Conservation (phyloP, 495 filamentous ascomycete species). For the Hypoxylon perforatum region DNA sequence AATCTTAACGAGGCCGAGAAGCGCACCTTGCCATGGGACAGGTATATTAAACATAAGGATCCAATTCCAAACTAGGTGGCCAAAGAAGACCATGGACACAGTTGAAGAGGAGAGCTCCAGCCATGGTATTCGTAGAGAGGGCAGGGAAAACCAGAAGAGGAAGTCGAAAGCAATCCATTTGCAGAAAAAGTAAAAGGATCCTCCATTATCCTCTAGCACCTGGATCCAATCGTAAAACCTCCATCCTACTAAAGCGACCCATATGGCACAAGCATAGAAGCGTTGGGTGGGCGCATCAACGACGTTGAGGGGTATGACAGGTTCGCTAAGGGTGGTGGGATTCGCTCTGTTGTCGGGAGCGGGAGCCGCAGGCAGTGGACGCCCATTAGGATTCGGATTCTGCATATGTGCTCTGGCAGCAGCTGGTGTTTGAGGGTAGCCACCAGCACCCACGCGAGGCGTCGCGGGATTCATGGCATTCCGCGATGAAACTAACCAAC, state of each 20-base stretch:
- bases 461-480: slow-evolving; percentile 59
- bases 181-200: slow-evolving; percentile 86
- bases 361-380: slow-evolving; percentile 52
- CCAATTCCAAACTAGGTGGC: slow-evolving; percentile 75
- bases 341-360: slow-evolving; percentile 49
- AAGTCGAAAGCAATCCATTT: slow-evolving; percentile 92
- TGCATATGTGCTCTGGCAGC: slow-evolving; percentile 33
- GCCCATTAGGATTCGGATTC: slow-evolving; percentile 23
- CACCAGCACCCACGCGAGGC: slow-evolving; percentile 52
- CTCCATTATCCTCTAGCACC: slow-evolving; percentile 77
- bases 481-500: slow-evolving; percentile 46
- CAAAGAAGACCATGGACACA: slow-evolving; percentile 70
- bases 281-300: slow-evolving; percentile 91
- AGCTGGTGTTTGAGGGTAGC: slow-evolving; percentile 55
- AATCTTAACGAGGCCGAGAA: slow-evolving; percentile 74
- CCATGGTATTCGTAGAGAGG: slow-evolving; percentile 91
- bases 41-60: slow-evolving; percentile 93
- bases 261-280: slow-evolving; percentile 83
- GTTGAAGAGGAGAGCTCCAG: slow-evolving; percentile 85
- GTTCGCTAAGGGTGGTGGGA: slow-evolving; percentile 51
- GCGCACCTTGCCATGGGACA: slow-evolving; percentile 72
- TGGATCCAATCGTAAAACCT: slow-evolving; percentile 83
- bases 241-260: slow-evolving; percentile 77
- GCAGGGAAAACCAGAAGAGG: slow-evolving; percentile 84
- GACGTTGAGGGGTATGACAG: slow-evolving; percentile 77